Base-by-base conservation (phyloP, 2,329 filamentous ascomycete species). In the Aspergillus sergii region DNA sequence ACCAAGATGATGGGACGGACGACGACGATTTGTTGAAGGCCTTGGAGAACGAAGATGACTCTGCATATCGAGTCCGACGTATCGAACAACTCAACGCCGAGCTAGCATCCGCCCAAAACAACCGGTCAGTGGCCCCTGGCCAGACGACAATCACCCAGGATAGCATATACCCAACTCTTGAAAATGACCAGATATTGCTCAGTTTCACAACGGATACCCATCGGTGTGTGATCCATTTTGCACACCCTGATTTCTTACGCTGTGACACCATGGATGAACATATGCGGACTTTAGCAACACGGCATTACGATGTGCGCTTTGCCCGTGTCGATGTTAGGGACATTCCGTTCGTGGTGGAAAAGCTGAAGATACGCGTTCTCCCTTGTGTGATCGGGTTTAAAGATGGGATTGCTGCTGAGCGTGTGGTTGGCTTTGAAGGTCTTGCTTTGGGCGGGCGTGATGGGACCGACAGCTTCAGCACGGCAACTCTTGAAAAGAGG, bases 191-290 rank as follows among this genome's bases (percentile, higher is more conserved):
- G 72, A 73, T 80, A 14, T 75, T 89, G 48, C 82, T 89, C 72
- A 82, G 86, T 66, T 85, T 88, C 66, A 88, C 87, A 10, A 89
- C 87, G 9, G 80, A 82, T 55, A 83, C 83, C 14, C 82, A 85
- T 64, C 77, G 83, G 30, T 88, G 84, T 68, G 80, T 89, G 1
- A 84, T 89, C 28, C 87, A 89, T 72, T 89, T 89, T 74, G 86
- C 84, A 73, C 88, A 89, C 71, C 82, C 86, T 3, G 87, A 89
- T 70, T 89, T 89, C 74, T 81, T 83, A 23, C 83, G 87, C 60
- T 89, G 87, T 75, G 77, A 79, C 12, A 83, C 86, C 60, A 89
- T 89, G 87, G 87, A 89, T 71, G 79, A 78, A 56, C 85, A 86
- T 72, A 79, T 89, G 12, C 78, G 83, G 56, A 76, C 82, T 28